Percentiles rank a stretch among this genome's conserved stretches.
These are phyloP conservation scores for Chalaropsis thielavioides DNA, from an alignment of 2,329 filamentous ascomycete species.

Conservation along the genomic window DNA sequence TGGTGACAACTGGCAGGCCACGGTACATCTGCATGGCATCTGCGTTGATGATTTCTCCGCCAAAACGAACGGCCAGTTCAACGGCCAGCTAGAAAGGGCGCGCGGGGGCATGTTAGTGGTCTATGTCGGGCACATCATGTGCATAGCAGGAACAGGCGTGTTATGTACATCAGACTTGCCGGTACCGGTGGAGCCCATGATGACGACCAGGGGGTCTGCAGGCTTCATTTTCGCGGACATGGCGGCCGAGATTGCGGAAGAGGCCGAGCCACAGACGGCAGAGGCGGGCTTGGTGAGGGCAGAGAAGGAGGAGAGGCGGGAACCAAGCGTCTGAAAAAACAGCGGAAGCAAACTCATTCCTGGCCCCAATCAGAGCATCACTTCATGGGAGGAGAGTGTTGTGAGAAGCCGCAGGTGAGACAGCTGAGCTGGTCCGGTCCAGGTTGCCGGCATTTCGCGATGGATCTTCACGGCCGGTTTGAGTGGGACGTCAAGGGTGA, in stretches of 20 bases:
- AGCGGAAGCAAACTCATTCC: background rate
- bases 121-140: background rate
- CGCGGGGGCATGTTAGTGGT: slow-evolving; percentile 4
- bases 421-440: background rate
- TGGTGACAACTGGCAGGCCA: slow-evolving; percentile 86
- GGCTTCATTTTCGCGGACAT: slow-evolving; percentile 24
- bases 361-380: background rate
- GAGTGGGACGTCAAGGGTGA: background rate
- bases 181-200: slow-evolving; percentile 83
- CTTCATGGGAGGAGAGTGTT: background rate
- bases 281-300: background rate
- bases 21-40: slow-evolving; percentile 97
- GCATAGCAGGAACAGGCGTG: background rate
- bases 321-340: slow-evolving; percentile 2
- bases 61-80: slow-evolving; percentile 65
- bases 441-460: background rate
- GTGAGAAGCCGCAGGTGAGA: background rate
- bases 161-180: slow-evolving; percentile 70
- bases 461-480: background rate
- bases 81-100: slow-evolving; percentile 56
- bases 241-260: slow-evolving; percentile 21
- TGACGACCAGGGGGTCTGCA: slow-evolving; percentile 53
- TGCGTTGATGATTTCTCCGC: slow-evolving; percentile 91
- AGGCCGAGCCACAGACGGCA: background rate
- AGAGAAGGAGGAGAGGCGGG: background rate